Evolutionary conservation across 1,284 basidiomycete genomes (phyloP), one percentile per base, ranked within the genome.

Genomic region (Mycena citricolor): DNA sequence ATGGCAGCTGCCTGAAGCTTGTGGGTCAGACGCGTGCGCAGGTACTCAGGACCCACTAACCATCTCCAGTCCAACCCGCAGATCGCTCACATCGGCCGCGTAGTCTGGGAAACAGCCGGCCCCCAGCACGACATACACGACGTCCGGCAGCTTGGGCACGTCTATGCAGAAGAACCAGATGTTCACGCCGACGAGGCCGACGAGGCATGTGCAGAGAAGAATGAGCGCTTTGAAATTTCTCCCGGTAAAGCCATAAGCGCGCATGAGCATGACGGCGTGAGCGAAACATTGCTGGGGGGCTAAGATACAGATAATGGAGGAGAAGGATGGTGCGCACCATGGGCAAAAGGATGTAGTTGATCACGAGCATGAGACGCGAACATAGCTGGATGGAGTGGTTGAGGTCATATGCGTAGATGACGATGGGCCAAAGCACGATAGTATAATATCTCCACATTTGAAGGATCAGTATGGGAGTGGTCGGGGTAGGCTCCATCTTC

Each of bases 91-190:
- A 8, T 54, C 57, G 13, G 47, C 49, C 4, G 62, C 61, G 39
- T 67, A 69, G 31, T 69, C 60, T 4, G 67, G 65, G 43, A 66
- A 71, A 47, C 69, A 71, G 2, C 69, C 69, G 1, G 60, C 61
- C 11, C 57, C 55, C 17, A 60, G 32, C 21, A 60, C 1, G 36
- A 55, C 23, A 36, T 56, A 57, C 29, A 49, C 49, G 29, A 55
- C 30, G 30, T 55, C 36, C 7, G 59, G 55, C 2, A 54, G 50
- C n/a, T 52, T 51, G 22, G 44, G 52, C 38, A 53, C 52, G 25
- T 48, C 50, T 26, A 47, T 57, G 47, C 57, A 61, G 41, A 70
- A 70, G 8, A 61, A 61, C 65, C 67, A 67, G n/a, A 69, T 49
- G 40, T 66, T 58, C 13, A 65, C 43, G 1, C 52, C 60, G 12